Evolutionary conservation across 306 rosid species (phyloP).

Genomic region (Herpetospermum pedunculosum): DNA sequence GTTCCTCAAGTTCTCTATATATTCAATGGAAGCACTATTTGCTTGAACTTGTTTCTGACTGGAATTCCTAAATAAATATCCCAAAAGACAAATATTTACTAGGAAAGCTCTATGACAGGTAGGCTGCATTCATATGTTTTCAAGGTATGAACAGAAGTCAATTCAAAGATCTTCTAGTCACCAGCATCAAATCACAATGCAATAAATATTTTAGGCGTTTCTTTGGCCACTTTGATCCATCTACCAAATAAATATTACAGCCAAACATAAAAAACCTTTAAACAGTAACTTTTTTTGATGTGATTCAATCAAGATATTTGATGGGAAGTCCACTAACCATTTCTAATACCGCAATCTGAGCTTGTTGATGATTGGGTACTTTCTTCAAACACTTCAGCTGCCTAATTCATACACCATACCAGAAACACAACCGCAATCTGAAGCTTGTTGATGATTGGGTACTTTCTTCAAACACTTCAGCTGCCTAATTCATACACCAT

Average conservation of each 20-base stretch:
- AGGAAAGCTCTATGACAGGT: background rate
- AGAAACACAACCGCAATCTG: constrained; percentile 14
- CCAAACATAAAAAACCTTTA: background rate
- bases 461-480: constrained; percentile 23
- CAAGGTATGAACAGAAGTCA: background rate
- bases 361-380: constrained; percentile 4
- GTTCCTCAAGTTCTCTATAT: background rate
- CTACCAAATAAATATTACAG: background rate
- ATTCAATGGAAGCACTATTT: background rate
- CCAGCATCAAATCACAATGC: constrained; percentile 1
- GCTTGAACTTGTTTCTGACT: background rate
- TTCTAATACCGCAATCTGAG: constrained; percentile 20
- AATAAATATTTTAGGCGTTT: background rate
- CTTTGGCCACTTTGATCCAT: background rate
- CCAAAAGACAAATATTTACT: background rate
- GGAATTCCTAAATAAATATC: background rate
- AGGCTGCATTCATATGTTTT: background rate
- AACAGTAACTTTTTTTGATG: background rate
- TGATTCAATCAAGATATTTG: background rate
- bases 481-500: constrained; percentile 15
- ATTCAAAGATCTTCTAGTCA: background rate
- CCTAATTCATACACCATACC: constrained; percentile 14
- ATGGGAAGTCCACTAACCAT: constrained; percentile 32
- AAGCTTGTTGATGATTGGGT: constrained; percentile 7
- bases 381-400: constrained; percentile 22